These are phyloP conservation scores for Nothophaeocryptopus gaeumannii DNA, from an alignment of 2,329 filamentous ascomycete species.

Conservation along the genomic window DNA sequence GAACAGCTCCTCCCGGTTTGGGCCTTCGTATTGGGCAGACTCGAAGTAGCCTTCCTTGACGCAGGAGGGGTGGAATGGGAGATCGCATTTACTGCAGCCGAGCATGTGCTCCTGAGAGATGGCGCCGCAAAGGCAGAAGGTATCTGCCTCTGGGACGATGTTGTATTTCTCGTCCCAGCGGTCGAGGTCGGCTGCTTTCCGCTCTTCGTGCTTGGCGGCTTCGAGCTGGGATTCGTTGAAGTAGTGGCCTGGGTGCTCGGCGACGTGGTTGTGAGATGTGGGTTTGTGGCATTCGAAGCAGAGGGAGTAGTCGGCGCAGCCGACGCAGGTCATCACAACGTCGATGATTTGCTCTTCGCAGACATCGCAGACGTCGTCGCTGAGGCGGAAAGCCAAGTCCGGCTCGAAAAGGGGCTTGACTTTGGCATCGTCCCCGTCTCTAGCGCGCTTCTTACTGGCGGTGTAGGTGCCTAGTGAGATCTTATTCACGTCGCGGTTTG, in stretches of 20 bases:
- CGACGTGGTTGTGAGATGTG: neutral
- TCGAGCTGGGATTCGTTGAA: neutral
- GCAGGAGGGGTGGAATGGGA: slow-evolving; percentile 15
- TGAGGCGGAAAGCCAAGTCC: neutral
- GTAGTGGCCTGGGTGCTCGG: neutral
- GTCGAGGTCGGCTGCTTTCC: neutral
- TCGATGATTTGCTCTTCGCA: neutral
- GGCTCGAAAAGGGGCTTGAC: neutral
- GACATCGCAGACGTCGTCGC: neutral
- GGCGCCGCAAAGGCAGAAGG: slow-evolving; percentile 11
- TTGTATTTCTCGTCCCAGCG: neutral
- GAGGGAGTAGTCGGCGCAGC: neutral
- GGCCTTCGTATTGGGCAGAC: slow-evolving; percentile 1
- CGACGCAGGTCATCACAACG: neutral
- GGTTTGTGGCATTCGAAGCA: slow-evolving; percentile 2
- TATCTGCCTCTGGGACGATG: too few relatives aligned
- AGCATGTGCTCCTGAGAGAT: slow-evolving; percentile 10
- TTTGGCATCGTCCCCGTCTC: neutral
- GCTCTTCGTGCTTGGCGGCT: neutral
- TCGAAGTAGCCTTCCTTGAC: slow-evolving; percentile 10
- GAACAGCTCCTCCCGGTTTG: slow-evolving; percentile 1
- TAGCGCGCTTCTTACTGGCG: neutral
- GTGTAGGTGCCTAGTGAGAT: neutral
- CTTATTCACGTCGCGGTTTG: neutral
- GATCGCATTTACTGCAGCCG: slow-evolving; percentile 10